Percentiles rank a stretch among this genome's conserved stretches.
These are phyloP conservation scores for Apostasia shenzhenica DNA, from an alignment of 106 monocot genomes.

Conservation along the genomic window DNA sequence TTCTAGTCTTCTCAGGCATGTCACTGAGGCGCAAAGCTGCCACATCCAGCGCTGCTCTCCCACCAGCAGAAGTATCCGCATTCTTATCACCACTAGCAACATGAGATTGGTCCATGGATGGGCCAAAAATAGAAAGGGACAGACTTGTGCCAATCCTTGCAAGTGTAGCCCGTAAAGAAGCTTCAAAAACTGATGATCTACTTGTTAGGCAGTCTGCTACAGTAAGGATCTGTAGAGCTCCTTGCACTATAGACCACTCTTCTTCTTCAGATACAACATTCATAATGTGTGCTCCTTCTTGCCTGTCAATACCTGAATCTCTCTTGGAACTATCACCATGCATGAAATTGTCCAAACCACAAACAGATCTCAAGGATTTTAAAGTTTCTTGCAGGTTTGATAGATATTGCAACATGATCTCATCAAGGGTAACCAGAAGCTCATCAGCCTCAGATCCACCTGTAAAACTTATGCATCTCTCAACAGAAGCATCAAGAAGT, in stretches of 20 bases:
- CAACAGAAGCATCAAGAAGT: constrained; percentile 90
- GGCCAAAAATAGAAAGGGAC: constrained; percentile 54
- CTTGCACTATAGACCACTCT: constrained; percentile 99
- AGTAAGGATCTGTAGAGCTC: constrained; percentile 95
- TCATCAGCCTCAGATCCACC: constrained; percentile 94
- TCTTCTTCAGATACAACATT: constrained; percentile 95
- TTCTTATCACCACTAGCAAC: constrained; percentile 17
- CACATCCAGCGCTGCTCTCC: constrained; percentile 67
- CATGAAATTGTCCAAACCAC: constrained; percentile 58
- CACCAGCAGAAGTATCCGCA: constrained; percentile 31
- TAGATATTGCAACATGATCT: constrained; percentile 78
- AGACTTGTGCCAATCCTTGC: constrained; percentile 82
- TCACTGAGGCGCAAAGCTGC: constrained; percentile 70
- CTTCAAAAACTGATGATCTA: constrained; percentile 94
- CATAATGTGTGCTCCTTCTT: constrained; percentile 48
- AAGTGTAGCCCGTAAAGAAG: constrained; percentile 85
- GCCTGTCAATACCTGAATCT: constrained; percentile 53
- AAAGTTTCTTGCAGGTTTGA: constrained; percentile 87
- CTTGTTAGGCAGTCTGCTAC: constrained; percentile 89
- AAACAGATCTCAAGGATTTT: constrained; percentile 76
- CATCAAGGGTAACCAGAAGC: constrained; percentile 76
- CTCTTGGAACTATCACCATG: constrained; percentile 54
- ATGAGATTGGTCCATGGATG: constrained; percentile 40
- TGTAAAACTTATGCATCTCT: constrained; percentile 93
- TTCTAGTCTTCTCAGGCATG: constrained; percentile 76